Conservation (phyloP, 2,329 filamentous ascomycete genomes). For the Xylaria hypoxylon region DNA sequence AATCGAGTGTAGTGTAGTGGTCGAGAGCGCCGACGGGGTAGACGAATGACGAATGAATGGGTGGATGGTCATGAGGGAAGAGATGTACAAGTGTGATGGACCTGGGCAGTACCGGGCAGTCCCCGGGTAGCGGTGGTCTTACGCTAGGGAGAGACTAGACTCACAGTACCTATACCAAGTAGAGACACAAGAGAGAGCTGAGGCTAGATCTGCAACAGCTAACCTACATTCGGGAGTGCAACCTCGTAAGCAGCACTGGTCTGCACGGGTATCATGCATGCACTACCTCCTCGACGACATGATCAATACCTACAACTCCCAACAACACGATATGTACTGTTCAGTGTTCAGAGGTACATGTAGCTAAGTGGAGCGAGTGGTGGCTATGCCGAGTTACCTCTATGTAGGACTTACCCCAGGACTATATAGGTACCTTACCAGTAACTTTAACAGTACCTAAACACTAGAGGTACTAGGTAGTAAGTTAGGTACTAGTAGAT, state of each 20-base stretch:
- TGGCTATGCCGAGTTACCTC: background rate
- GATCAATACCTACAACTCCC: background rate
- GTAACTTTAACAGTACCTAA: no score
- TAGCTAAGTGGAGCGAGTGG: slow-evolving; percentile 1
- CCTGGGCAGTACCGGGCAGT: slow-evolving; percentile 1
- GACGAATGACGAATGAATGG: background rate
- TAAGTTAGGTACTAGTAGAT: no score
- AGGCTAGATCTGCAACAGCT: slow-evolving; percentile 23
- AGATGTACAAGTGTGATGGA: background rate
- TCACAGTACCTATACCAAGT: no score
- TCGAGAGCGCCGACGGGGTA: background rate
- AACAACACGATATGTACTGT: no score
- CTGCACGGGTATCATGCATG: slow-evolving; percentile 1
- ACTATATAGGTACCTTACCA: no score
- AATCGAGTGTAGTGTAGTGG: slow-evolving; percentile 9
- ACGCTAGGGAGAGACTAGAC: no score
- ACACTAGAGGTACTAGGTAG: no score
- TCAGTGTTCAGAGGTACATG: background rate
- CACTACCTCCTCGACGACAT: background rate
- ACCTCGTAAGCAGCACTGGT: background rate
- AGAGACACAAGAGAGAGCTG: slow-evolving; percentile 5
- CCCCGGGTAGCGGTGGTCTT: no score
- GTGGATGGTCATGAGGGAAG: background rate
- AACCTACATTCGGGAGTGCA: slow-evolving; percentile 4
- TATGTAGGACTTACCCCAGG: no score